phyloP scores from a whole-genome alignment of 495 filamentous ascomycete genomes.

The Glonium stellatum region DNA sequence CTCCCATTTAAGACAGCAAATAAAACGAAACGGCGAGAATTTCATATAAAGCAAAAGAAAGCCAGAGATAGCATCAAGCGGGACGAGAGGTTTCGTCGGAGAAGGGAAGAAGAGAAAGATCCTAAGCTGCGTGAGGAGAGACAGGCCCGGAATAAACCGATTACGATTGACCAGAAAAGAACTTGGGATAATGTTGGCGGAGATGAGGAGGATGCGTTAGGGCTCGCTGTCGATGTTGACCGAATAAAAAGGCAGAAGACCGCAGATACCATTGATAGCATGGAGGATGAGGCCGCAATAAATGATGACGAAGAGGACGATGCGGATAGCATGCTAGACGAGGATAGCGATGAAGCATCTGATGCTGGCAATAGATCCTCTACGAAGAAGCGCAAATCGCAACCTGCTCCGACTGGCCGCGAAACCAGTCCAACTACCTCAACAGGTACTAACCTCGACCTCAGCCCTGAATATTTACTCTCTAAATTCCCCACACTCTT shows the following conservation, averaged over 20 bases:
- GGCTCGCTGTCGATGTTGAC: slow-evolving; percentile 64
- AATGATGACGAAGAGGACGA: slow-evolving; percentile 46
- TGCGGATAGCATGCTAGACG: slow-evolving; percentile 65
- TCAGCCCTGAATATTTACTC: slow-evolving; percentile 38
- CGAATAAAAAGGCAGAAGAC: slow-evolving; percentile 61
- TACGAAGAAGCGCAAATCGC: slow-evolving; percentile 10
- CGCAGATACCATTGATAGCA: slow-evolving; percentile 23
- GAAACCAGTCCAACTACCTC: slow-evolving; percentile 26
- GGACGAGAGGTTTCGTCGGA: slow-evolving; percentile 66
- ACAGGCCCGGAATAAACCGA: slow-evolving; percentile 67
- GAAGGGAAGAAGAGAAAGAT: slow-evolving; percentile 77
- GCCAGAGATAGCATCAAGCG: slow-evolving; percentile 62
- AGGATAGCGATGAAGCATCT: slow-evolving; percentile 39
- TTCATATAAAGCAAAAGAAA: slow-evolving; percentile 74
- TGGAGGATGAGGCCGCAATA: slow-evolving; percentile 41
- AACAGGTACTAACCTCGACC: slow-evolving; percentile 34
- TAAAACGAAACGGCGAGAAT: slow-evolving; percentile 65
- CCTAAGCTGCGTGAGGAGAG: slow-evolving; percentile 67
- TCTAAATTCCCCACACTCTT: slow-evolving; percentile 73
- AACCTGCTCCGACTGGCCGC: slow-evolving; percentile 16
- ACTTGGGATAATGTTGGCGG: slow-evolving; percentile 89
- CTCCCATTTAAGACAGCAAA: slow-evolving; percentile 45
- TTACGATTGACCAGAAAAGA: slow-evolving; percentile 81
- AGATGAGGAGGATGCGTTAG: slow-evolving; percentile 53
- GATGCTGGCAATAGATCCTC: slow-evolving; percentile 11